Evolutionary conservation across 2,329 filamentous ascomycete genomes (phyloP).

Genomic region (Bimuria novae-zelandiae): DNA sequence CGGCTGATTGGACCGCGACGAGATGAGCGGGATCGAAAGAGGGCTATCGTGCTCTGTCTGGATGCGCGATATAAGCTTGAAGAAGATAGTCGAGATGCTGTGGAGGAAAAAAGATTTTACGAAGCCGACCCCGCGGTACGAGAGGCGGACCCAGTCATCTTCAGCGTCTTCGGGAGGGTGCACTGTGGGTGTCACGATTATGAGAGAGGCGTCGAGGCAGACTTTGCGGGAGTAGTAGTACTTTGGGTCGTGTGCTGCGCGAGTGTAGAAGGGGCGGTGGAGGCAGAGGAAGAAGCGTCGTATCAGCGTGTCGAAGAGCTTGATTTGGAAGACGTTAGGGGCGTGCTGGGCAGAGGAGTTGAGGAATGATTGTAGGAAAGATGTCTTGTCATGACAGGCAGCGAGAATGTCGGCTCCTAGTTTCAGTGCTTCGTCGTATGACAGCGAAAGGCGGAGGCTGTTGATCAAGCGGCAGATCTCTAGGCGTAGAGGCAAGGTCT

Average conservation of each 20-base stretch:
- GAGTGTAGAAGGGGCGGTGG: constrained; percentile 55
- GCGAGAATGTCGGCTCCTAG: constrained; percentile 33
- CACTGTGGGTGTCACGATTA: constrained; percentile 24
- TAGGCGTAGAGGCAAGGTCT: constrained; percentile 44
- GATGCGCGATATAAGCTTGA: constrained; percentile 29
- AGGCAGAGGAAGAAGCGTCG: constrained; percentile 61
- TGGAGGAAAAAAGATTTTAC: constrained; percentile 32
- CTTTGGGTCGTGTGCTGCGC: constrained; percentile 50
- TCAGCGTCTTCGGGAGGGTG: constrained; percentile 8
- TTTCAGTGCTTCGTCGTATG: constrained; percentile 35
- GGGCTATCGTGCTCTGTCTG: constrained; percentile 13
- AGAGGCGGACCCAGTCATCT: constrained; percentile 31
- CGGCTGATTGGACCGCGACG: not conserved
- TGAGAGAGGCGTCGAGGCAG: constrained; percentile 48
- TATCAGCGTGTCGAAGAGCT: constrained; percentile 57
- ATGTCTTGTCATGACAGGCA: constrained; percentile 23
- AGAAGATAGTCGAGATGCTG: constrained; percentile 27
- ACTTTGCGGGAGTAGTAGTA: constrained; percentile 58
- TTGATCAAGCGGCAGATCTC: constrained; percentile 42
- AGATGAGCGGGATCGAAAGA: constrained; percentile 15
- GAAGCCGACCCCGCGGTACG: constrained; percentile 27
- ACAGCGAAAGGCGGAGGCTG: constrained; percentile 32
- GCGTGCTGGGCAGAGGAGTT: not conserved
- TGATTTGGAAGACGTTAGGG: constrained; percentile 48
- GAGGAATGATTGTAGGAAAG: constrained; percentile 22